Evolutionary conservation across 129 eudicot genomes (phyloP).

Genomic region (Arctium lappa): DNA sequence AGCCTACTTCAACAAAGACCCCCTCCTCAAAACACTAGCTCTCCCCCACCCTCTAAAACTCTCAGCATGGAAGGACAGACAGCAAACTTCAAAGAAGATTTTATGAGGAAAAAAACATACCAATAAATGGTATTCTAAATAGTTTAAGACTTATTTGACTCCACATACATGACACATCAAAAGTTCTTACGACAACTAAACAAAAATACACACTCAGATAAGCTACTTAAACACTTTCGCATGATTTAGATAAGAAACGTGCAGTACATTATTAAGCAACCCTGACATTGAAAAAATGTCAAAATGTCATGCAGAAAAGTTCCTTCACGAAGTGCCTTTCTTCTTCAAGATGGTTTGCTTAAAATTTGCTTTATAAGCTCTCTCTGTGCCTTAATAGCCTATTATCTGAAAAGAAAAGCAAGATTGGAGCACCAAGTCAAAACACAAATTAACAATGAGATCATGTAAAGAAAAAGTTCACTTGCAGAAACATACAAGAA

Average conservation of each 20-base stretch:
- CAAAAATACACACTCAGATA: neutral
- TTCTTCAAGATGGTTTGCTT: constrained; percentile 36
- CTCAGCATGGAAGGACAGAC: neutral
- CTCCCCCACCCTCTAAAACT: neutral
- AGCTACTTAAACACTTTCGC: neutral
- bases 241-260: constrained; percentile 5
- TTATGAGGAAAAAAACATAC: neutral
- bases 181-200: neutral
- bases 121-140: neutral
- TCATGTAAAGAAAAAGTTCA: constrained; percentile 1
- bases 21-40: neutral
- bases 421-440: constrained; percentile 23
- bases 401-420: constrained; percentile 40
- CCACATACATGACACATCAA: neutral
- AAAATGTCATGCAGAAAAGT: constrained; percentile 67
- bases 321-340: constrained; percentile 37
- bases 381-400: constrained; percentile 30
- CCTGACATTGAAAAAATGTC: constrained; percentile 76
- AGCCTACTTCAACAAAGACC: too few relatives aligned
- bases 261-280: constrained; percentile 67
- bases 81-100: neutral
- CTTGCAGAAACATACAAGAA: neutral
- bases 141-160: neutral
- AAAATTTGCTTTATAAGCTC: constrained; percentile 24
- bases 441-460: neutral